A percentile compares a stretch with the other conserved stretches of the same genome.
Conservation (phyloP, 805 yeast genomes). For the Monosporozyma siamensis region DNA sequence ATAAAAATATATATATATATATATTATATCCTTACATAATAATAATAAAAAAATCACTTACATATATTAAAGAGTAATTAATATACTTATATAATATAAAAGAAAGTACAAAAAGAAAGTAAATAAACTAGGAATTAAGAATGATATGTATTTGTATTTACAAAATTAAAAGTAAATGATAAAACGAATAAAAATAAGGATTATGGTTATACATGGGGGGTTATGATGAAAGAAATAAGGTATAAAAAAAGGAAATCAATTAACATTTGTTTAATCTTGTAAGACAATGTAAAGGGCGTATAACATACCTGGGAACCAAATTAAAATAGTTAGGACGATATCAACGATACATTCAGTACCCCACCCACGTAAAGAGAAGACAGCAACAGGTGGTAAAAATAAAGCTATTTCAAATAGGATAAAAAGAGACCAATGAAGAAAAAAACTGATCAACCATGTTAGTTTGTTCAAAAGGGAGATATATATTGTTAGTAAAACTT, state of each 20-base stretch:
- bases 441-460: no score
- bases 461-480: no score
- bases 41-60: no score
- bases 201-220: not conserved
- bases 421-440: no score
- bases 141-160: not conserved
- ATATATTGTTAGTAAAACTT: slow-evolving; percentile 2
- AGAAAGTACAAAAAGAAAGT: not conserved
- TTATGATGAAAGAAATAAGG: not conserved
- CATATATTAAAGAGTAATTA: not conserved
- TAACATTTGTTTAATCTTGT: slow-evolving; percentile 11
- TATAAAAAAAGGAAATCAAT: no score
- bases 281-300: slow-evolving; percentile 61
- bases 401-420: slow-evolving; percentile 34
- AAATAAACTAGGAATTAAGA: not conserved
- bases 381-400: slow-evolving; percentile 69
- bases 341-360: slow-evolving; percentile 58
- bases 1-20: not conserved
- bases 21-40: not conserved
- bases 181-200: not conserved
- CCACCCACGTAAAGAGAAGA: slow-evolving; percentile 58
- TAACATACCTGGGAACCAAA: slow-evolving; percentile 69
- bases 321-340: slow-evolving; percentile 37
- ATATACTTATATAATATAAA: not conserved
- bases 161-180: no score